A percentile compares a stretch with the other conserved stretches of the same genome.
These are phyloP conservation scores for Termitomyces sp. DNA, from an alignment of 768 basidiomycete species.

Conservation along the genomic window DNA sequence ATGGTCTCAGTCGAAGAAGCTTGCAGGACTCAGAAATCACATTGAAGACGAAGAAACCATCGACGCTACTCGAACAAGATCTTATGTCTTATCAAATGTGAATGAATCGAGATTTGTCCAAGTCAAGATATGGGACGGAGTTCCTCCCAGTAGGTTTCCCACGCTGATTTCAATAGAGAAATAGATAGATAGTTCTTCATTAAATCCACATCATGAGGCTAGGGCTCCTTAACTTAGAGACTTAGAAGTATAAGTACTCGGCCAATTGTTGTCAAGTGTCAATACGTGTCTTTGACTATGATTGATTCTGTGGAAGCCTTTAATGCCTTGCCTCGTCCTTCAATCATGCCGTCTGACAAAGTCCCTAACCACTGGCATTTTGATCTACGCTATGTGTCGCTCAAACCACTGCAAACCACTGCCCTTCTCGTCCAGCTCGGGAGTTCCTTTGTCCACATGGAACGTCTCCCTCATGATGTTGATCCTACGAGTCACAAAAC, in stretches of 20 bases:
- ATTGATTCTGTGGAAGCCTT: conserved; percentile 14
- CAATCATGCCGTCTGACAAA: conserved; percentile 13
- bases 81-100: too few relatives aligned
- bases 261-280: not conserved
- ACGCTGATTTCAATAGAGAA: not conserved
- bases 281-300: not conserved
- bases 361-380: conserved; percentile 28
- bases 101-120: not conserved
- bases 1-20: not conserved
- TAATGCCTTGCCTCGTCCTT: conserved; percentile 17
- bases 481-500: not conserved
- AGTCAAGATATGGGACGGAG: too few relatives aligned
- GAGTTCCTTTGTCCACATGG: conserved; percentile 17
- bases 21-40: not conserved
- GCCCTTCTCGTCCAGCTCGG: conserved; percentile 24
- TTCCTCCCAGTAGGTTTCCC: not conserved
- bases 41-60: not conserved
- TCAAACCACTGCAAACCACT: conserved; percentile 29
- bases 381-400: conserved; percentile 26
- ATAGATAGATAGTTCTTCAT: not conserved
- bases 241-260: not conserved
- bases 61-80: not conserved
- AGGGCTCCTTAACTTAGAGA: not conserved
- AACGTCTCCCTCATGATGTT: conserved; percentile 7
- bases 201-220: not conserved